Evolutionary conservation across 441 rosid genomes (phyloP).

Genomic region (Eruca vesicaria): DNA sequence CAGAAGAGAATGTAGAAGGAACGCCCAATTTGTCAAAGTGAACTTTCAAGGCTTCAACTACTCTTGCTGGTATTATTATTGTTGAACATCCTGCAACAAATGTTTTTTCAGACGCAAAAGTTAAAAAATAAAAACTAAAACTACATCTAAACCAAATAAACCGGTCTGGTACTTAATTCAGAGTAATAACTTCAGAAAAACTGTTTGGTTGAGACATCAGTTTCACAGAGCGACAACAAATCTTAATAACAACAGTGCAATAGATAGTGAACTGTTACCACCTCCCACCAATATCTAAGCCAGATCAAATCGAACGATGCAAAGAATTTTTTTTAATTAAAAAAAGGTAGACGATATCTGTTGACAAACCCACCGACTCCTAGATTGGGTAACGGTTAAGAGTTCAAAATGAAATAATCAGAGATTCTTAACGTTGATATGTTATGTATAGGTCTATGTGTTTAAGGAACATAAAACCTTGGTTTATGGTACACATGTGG

Average conservation of each 20-base stretch:
- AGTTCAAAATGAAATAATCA: slow-evolving; percentile 1
- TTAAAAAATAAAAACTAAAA: slow-evolving; percentile 10
- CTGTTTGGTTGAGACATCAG: slow-evolving; percentile 27
- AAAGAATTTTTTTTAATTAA: neutral
- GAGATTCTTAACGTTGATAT: neutral
- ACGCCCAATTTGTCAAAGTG: slow-evolving; percentile 71
- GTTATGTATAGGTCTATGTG: neutral
- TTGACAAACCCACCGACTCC: slow-evolving; percentile 29
- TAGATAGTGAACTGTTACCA: slow-evolving; percentile 7
- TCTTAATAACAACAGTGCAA: slow-evolving; percentile 2
- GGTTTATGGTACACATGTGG: neutral
- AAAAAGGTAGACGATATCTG: slow-evolving; percentile 2
- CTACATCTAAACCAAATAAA: slow-evolving; percentile 10
- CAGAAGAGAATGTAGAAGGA: slow-evolving; percentile 43
- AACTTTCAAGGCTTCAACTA: slow-evolving; percentile 62
- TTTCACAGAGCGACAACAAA: slow-evolving; percentile 16
- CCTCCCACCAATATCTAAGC: slow-evolving; percentile 22
- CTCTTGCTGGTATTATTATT: slow-evolving; percentile 79
- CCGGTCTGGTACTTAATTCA: neutral
- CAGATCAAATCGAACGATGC: slow-evolving; percentile 13
- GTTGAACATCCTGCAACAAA: slow-evolving; percentile 58
- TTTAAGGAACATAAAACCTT: neutral
- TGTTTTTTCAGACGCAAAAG: neutral
- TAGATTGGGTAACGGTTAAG: slow-evolving; percentile 29
- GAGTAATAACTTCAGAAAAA: neutral